A percentile compares a stretch with the other conserved stretches of the same genome.
Conservation (phyloP, 148 eudicot species). For the Rheum nobile region DNA sequence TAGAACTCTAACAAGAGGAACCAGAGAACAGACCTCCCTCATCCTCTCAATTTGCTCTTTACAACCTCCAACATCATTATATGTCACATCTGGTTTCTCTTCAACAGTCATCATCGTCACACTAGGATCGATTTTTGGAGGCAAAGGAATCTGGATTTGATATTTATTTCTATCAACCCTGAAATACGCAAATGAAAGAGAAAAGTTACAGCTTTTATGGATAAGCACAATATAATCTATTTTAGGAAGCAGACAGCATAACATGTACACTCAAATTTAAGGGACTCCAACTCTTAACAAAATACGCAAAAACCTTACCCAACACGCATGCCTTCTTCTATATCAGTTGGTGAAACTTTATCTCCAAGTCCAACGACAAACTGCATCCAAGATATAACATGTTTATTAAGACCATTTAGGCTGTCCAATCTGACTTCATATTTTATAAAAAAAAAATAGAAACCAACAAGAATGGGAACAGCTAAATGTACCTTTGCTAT, state of each 20-base stretch:
- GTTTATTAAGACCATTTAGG: not conserved
- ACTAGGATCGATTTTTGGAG: conserved; percentile 97
- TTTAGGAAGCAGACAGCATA: not conserved
- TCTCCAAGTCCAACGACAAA: conserved; percentile 98
- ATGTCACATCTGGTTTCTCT: conserved; percentile 97
- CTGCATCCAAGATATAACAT: conserved; percentile 28
- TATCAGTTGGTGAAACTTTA: conserved; percentile 98
- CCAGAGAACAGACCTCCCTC: conserved; percentile 57
- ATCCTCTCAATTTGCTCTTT: conserved; percentile 97
- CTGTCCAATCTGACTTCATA: not conserved
- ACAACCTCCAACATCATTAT: conserved; percentile 96
- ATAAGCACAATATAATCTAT: not conserved
- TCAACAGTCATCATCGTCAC: conserved; percentile 99
- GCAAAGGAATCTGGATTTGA: conserved; percentile 91
- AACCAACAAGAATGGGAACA: not conserved
- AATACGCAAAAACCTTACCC: conserved; percentile 45
- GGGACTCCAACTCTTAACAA: not conserved
- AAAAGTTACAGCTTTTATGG: not conserved
- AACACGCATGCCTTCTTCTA: conserved; percentile 99
- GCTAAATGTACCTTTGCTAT: conserved; percentile 66
- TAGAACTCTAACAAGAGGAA: not conserved
- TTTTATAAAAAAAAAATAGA: not conserved
- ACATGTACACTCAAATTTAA: not conserved
- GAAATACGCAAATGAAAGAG: conserved; percentile 4
- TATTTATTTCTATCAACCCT: conserved; percentile 86